Base-by-base conservation (phyloP, 192 early-diverging fungal species). In the Podila clonocystis region DNA sequence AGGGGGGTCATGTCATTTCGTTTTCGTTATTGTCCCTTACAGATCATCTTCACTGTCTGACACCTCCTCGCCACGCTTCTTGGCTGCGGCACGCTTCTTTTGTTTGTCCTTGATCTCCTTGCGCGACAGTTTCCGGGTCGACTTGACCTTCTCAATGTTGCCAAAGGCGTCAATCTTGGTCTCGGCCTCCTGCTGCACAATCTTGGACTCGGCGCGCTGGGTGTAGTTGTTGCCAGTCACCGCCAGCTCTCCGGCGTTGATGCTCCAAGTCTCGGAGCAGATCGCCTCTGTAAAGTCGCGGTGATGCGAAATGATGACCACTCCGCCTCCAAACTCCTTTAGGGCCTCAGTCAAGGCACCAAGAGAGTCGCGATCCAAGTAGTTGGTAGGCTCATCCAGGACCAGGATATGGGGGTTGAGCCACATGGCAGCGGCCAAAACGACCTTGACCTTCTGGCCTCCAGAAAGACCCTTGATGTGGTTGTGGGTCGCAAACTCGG, bases 351-450 rank as follows among this genome's bases (percentile, higher is more conserved):
- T 92, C 74, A 95, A 85, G 36, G 86, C 89, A 58, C 87, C 89
- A 24, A 91, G 74, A 31, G 89, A 88, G 63, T 91, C 89, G 63
- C 87, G 89, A 77, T 91, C 88, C 77, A 91, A 77, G 48, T 87
- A 92, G 73, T 88, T 89, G 50, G 92, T 97, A 65, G 96, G 96
- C 85, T 96, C 95, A 74, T 97, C 96, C 74, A 97, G 87, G 58
- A 97, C 90, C 69, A 97, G 87, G 67, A 96, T 92, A 83, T 97
- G 96, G 55, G 97, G 97, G 75, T 92, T 89, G 82, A 93, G 92
- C 93, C 94, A 95, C 88, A 95, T 89, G 36, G 94, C 93, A 63
- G 92, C 93, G 49, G 89, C 93, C 62, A 95, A 85, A 19, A 95
- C 94, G n/a, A 95, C 91, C 85, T 95, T 95, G 80, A 95, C 94